Evolutionary conservation across 2,329 filamentous ascomycete genomes (phyloP), one percentile per base, ranked within the genome.

Genomic region (Dactylellina parvicollis): DNA sequence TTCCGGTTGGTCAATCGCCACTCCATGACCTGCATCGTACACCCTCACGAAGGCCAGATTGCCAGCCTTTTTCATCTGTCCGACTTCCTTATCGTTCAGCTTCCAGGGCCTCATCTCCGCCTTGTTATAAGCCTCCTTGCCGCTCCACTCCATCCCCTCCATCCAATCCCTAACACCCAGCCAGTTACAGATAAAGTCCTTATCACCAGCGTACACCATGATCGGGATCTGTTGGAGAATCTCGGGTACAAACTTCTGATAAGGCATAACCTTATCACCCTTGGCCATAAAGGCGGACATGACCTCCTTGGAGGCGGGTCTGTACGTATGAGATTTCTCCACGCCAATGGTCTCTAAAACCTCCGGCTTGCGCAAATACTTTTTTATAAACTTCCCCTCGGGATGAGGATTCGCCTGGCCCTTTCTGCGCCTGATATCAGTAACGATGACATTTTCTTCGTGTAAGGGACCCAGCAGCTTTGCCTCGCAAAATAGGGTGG

Each of bases 241-340:
- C 57, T 86, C 87, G 44, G 94, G 94, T 5, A 98, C 90, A 28
- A 97, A 86, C 75, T 89, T 90, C 85, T 96, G 92, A 89, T 90
- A 97, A 52, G 95, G 95, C 86, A 96, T 90, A 90, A 97, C 97
- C 94, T 94, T 98, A 83, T 99, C 95, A 80, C 95, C 95, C 79
- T 93, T 89, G 84, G 97, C 92, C 67, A 97, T 84, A 87, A 99
- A 99, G 86, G 96, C 96, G 79, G 93, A 89, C 88, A 98, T 98
- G 83, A 98, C 95, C 82, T 98, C 92, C 78, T 95, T 92, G 87
- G 98, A 98, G 88, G 94, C 98, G 82, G 91, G 95, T 80, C 97
- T 92, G 82, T 96, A 98, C 80, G 85, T 87, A 76, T 87, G 85
- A 66, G 97, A 92, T 66, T 97, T 92, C 83, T 99, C 95, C 57